phyloP scores from a whole-genome alignment of 306 rosid species.

The Trifolium pratense region DNA sequence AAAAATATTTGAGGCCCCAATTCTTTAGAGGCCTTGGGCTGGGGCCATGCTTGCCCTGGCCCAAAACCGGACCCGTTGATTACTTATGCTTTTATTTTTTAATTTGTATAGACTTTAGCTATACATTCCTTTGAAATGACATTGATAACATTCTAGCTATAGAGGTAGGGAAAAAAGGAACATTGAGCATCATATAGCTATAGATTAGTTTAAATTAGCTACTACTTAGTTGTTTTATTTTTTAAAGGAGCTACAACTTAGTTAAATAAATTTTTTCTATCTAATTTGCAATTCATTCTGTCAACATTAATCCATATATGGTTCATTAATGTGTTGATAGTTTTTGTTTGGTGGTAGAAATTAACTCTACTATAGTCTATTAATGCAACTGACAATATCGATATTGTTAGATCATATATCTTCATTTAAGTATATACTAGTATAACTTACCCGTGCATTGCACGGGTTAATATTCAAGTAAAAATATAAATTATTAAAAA shows the following conservation, averaged over 20 bases:
- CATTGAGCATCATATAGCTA: neutral
- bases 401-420: no score
- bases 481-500: no score
- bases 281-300: neutral
- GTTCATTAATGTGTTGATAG: neutral
- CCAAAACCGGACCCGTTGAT: no score
- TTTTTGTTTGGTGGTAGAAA: neutral
- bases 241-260: neutral
- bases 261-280: neutral
- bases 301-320: neutral
- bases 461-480: no score
- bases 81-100: neutral
- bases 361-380: neutral
- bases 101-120: neutral
- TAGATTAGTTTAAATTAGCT: neutral
- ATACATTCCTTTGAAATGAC: neutral
- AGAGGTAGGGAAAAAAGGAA: neutral
- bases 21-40: no score
- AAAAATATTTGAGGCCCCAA: no score
- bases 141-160: neutral
- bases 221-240: neutral
- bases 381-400: no score
- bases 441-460: no score
- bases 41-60: no score
- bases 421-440: no score